phyloP scores from a whole-genome alignment of 2,329 filamentous ascomycete species.

The Alternaria ethzedia region DNA sequence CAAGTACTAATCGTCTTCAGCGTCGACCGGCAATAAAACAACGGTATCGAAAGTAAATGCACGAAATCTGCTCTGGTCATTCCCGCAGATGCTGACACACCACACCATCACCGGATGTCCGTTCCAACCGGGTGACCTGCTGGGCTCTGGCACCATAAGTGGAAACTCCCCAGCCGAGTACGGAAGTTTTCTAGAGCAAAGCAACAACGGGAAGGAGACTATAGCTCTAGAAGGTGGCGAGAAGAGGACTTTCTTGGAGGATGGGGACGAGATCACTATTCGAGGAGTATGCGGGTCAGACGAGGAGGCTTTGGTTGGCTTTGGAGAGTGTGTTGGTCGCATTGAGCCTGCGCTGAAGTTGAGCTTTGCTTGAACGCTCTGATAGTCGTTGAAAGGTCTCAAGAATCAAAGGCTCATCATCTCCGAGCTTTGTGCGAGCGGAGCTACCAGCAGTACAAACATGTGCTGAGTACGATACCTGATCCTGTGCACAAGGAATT shows the following conservation, averaged over 20 bases:
- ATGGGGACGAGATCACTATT: constrained; percentile 74
- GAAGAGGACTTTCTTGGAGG: constrained; percentile 73
- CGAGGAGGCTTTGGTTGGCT: constrained; percentile 73
- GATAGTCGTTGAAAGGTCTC: not conserved
- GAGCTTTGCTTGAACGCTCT: constrained; percentile 16
- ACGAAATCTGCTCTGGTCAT: constrained; percentile 77
- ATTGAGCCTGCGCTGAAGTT: constrained; percentile 56
- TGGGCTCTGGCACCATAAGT: constrained; percentile 81
- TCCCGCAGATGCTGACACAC: constrained; percentile 82
- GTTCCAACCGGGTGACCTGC: constrained; percentile 73
- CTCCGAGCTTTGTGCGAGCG: not conserved
- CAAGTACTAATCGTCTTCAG: constrained; percentile 31
- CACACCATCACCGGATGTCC: constrained; percentile 79
- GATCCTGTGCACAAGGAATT: not conserved
- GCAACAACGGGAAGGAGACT: constrained; percentile 69
- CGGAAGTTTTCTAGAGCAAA: constrained; percentile 77
- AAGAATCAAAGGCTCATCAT: too few species aligned
- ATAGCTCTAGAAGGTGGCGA: constrained; percentile 69
- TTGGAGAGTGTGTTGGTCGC: constrained; percentile 73
- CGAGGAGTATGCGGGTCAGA: constrained; percentile 68
- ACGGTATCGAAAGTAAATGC: constrained; percentile 68
- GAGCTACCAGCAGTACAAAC: not conserved
- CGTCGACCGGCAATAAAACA: constrained; percentile 58
- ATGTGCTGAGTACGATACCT: not conserved
- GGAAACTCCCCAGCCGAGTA: constrained; percentile 64